Conservation (phyloP, 192 early-diverging fungal genomes). For the Coemansia sp. region DNA sequence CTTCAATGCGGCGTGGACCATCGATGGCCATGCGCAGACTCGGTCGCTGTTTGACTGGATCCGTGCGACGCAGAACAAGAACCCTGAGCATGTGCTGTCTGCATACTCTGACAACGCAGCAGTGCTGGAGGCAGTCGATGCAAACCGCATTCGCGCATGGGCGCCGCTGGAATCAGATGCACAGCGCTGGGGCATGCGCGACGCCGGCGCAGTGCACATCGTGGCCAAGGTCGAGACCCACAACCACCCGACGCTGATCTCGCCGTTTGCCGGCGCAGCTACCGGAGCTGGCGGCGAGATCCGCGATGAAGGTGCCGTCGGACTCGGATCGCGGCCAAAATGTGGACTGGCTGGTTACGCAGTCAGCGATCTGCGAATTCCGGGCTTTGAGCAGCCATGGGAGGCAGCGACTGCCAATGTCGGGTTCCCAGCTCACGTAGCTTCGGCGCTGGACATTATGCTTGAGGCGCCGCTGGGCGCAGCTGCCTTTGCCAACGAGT, state of each 20-base stretch:
- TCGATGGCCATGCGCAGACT: slow-evolving; percentile 78
- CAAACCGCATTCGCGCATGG: slow-evolving; percentile 43
- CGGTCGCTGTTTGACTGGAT: slow-evolving; percentile 96
- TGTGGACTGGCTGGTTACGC: slow-evolving; percentile 95
- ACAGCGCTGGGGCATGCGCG: slow-evolving; percentile 38
- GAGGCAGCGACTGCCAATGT: slow-evolving; percentile 65
- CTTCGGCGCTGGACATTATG: slow-evolving; percentile 96
- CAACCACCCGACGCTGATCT: slow-evolving; percentile 99
- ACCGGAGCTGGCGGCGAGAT: slow-evolving; percentile 99
- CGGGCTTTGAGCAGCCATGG: slow-evolving; percentile 90
- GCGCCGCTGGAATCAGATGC: slow-evolving; percentile 13
- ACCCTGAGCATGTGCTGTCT: slow-evolving; percentile 83
- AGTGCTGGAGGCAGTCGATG: slow-evolving; percentile 65
- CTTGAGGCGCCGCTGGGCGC: slow-evolving; percentile 95
- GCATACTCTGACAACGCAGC: slow-evolving; percentile 99
- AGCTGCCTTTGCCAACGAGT: slow-evolving; percentile 99
- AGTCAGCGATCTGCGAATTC: slow-evolving; percentile 92
- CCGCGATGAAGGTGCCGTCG: slow-evolving; percentile 98
- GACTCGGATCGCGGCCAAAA: slow-evolving; percentile 92
- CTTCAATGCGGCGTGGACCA: slow-evolving; percentile 97
- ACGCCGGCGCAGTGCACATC: slow-evolving; percentile 67
- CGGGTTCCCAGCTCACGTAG: slow-evolving; percentile 87
- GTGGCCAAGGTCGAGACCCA: slow-evolving; percentile 99
- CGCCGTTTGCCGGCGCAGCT: slow-evolving; percentile 96
- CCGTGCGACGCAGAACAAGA: slow-evolving; percentile 81